A percentile compares a stretch with the other conserved stretches of the same genome.
Evolutionary conservation across 306 rosid genomes (phyloP).

Genomic region (Cucumis hystrix): DNA sequence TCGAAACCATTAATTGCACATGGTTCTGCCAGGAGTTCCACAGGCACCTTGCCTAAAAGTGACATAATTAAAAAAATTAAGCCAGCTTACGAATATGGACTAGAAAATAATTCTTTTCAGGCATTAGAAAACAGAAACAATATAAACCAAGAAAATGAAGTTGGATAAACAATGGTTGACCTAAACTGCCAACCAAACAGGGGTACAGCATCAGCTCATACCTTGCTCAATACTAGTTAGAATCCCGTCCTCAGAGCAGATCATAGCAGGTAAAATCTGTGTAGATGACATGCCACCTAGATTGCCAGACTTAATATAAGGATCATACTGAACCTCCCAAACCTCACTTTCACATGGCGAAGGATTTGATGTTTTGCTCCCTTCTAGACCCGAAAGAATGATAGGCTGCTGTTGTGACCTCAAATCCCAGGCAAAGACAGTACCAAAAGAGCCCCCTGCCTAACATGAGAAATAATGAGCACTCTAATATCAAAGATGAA

Average conservation of each 20-base stretch:
- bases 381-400: conserved; percentile 61
- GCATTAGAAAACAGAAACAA: neutral
- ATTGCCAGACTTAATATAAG: conserved; percentile 34
- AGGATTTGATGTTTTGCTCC: conserved; percentile 26
- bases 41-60: conserved; percentile 54
- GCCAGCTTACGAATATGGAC: neutral
- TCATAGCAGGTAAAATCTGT: conserved; percentile 63
- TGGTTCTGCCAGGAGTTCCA: conserved; percentile 81
- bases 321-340: conserved; percentile 94
- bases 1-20: conserved; percentile 93
- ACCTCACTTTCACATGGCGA: conserved; percentile 80
- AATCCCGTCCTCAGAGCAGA: conserved; percentile 93
- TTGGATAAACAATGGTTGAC: neutral
- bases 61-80: neutral
- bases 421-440: conserved; percentile 95
- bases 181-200: neutral
- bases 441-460: conserved; percentile 91
- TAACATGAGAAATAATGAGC: conserved; percentile 10
- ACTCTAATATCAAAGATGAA: neutral
- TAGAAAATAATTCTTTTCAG: neutral
- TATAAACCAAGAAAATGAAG: neutral
- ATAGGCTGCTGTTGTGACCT: conserved; percentile 79
- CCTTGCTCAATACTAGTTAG: conserved; percentile 74
- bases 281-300: conserved; percentile 46
- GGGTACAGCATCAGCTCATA: conserved; percentile 7